These are phyloP conservation scores for Poteriospumella lacustris DNA, from an alignment of 108 stramenopile genomes.

Conservation along the genomic window DNA sequence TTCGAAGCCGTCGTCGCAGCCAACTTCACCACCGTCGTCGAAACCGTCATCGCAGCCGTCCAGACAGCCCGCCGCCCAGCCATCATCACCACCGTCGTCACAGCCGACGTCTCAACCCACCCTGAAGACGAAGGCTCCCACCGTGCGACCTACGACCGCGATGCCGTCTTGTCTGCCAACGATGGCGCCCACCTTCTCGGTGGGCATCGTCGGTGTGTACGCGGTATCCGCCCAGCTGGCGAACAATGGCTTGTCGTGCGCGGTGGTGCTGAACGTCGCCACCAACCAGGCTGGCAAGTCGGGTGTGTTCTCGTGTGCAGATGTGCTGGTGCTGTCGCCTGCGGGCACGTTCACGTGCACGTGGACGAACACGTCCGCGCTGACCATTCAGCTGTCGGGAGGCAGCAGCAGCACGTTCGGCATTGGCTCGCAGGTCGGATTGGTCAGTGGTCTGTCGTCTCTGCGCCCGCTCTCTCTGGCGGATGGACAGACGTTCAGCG, in stretches of 20 bases:
- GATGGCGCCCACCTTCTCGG: not conserved
- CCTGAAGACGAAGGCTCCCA: too few species aligned
- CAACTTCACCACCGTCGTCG: not conserved
- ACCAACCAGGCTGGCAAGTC: too few species aligned
- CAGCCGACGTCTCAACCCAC: not conserved
- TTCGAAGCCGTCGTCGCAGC: not conserved
- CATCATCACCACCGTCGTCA: not conserved
- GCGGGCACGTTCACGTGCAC: not conserved
- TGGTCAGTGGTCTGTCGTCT: not conserved
- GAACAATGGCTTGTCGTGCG: not conserved
- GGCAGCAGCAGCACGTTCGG: not conserved
- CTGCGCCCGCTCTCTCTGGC: not conserved
- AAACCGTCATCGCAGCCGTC: not conserved
- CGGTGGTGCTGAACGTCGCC: too few species aligned
- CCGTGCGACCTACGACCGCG: not conserved
- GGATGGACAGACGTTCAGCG: not conserved
- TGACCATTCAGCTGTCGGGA: not conserved
- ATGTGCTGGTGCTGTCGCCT: not conserved
- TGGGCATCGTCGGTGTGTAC: not conserved
- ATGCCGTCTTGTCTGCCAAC: not conserved
- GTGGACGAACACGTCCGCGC: not conserved
- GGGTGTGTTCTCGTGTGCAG: not conserved
- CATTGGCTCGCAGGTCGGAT: not conserved
- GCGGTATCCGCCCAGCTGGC: not conserved
- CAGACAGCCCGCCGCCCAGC: not conserved